phyloP scores from a whole-genome alignment of 192 early-diverging fungal genomes.

The Rhizophagus prolifer region DNA sequence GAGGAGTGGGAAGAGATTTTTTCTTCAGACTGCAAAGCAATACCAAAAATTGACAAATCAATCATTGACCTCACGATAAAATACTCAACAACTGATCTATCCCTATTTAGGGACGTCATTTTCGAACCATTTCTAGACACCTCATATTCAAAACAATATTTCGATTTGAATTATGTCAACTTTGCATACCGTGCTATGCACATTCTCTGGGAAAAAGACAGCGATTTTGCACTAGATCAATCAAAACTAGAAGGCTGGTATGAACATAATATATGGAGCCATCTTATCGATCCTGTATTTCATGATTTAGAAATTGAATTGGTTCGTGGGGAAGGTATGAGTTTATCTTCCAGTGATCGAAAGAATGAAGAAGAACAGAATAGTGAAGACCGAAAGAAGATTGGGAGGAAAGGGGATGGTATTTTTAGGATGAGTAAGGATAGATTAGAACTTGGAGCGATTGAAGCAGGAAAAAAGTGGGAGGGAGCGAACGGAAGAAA shows the following conservation, averaged over 20 bases:
- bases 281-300: not conserved
- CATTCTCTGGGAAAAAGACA: not conserved
- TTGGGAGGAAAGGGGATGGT: conserved; percentile 1
- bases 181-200: not conserved
- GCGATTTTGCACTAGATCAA: not conserved
- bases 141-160: not conserved
- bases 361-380: not conserved
- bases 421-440: conserved; percentile 1
- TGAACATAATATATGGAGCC: not conserved
- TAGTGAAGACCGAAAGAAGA: not conserved
- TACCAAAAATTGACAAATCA: conserved; percentile 16
- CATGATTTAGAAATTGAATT: not conserved
- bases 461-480: conserved; percentile 3
- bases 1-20: conserved; percentile 2
- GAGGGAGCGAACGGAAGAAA: conserved; percentile 5
- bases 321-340: not conserved
- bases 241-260: conserved; percentile 8
- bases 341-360: not conserved
- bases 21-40: not conserved
- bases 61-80: conserved; percentile 6
- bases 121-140: conserved; percentile 3
- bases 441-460: conserved; percentile 15
- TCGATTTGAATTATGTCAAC: conserved; percentile 14
- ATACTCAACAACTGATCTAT: conserved; percentile 11
- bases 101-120: conserved; percentile 9